Conservation (phyloP, 441 rosid species). For the Euphorbia schlechtendalii region DNA sequence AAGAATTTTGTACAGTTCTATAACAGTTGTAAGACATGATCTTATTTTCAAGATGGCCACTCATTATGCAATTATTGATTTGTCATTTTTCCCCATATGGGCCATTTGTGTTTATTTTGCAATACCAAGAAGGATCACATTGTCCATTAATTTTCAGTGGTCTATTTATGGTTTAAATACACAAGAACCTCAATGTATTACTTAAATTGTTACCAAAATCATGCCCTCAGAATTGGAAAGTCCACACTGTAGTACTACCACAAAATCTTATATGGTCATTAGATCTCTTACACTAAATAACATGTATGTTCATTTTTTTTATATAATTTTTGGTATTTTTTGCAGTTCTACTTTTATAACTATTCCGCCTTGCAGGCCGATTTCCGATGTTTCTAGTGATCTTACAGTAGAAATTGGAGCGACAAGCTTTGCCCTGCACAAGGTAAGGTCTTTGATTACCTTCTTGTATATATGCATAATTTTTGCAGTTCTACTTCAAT, state of each 20-base stretch:
- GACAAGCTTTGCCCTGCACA: conserved; percentile 82
- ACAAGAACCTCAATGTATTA: too few species aligned
- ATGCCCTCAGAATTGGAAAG: conserved; percentile 25
- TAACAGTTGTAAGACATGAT: conserved; percentile 1
- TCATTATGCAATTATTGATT: conserved; percentile 31
- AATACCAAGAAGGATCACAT: conserved; percentile 22
- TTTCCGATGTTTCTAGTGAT: conserved; percentile 92
- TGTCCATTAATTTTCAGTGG: conserved; percentile 20
- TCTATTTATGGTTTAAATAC: too few species aligned
- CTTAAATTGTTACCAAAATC: conserved; percentile 12
- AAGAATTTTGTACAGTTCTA: conserved; percentile 6
- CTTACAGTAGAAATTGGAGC: conserved; percentile 76
- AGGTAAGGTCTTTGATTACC: conserved; percentile 47
- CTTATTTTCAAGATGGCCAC: conserved; percentile 16
- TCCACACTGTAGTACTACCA: conserved; percentile 28
- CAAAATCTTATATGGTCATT: conserved; percentile 24
- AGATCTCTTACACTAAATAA: conserved; percentile 31
- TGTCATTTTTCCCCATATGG: conserved; percentile 27
- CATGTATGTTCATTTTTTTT: too few species aligned
- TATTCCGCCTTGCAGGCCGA: conserved; percentile 77
- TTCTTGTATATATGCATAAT: not conserved
- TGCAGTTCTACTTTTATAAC: conserved; percentile 18
- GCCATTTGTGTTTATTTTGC: conserved; percentile 31
- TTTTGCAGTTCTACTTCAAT: not conserved
- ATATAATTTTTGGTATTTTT: conserved; percentile 23